Evolutionary conservation across 345 rosid species (phyloP).

Genomic region (Eutrema yunnanense): DNA sequence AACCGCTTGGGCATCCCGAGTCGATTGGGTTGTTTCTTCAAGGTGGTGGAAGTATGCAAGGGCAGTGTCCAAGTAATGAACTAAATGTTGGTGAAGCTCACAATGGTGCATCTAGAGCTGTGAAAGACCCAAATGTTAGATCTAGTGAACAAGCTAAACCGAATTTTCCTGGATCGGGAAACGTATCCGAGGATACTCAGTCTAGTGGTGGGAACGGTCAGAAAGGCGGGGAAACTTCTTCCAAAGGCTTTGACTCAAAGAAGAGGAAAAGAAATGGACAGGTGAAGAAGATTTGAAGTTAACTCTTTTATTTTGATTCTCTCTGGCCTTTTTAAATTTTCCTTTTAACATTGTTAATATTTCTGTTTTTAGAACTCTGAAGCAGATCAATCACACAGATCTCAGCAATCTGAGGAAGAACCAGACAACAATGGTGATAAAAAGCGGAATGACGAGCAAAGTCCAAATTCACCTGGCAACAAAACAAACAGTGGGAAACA

Average conservation of each 20-base stretch:
- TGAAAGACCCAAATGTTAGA: conserved; percentile 41
- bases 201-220: conserved; percentile 63
- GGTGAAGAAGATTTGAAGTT: conserved; percentile 32
- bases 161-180: conserved; percentile 56
- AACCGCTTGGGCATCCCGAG: conserved; percentile 53
- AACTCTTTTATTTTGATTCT: conserved; percentile 1
- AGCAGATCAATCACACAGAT: conserved; percentile 43
- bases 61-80: conserved; percentile 44
- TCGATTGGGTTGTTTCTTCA: conserved; percentile 48
- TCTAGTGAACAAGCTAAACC: conserved; percentile 54
- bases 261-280: conserved; percentile 76
- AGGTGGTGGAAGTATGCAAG: conserved; percentile 51
- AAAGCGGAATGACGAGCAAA: conserved; percentile 51
- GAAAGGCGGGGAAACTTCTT: conserved; percentile 45
- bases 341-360: not conserved
- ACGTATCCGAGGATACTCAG: conserved; percentile 81
- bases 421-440: conserved; percentile 43
- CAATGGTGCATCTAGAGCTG: conserved; percentile 40
- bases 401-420: conserved; percentile 46
- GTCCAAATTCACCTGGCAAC: conserved; percentile 40
- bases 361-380: conserved; percentile 42
- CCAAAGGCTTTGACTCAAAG: conserved; percentile 44
- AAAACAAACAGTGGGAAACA: conserved; percentile 64
- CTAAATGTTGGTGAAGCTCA: conserved; percentile 45
- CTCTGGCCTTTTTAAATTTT: not conserved